Evolutionary conservation across 768 basidiomycete genomes (phyloP), one percentile per base, ranked within the genome.

Genomic region (Lactifluus pinguis): DNA sequence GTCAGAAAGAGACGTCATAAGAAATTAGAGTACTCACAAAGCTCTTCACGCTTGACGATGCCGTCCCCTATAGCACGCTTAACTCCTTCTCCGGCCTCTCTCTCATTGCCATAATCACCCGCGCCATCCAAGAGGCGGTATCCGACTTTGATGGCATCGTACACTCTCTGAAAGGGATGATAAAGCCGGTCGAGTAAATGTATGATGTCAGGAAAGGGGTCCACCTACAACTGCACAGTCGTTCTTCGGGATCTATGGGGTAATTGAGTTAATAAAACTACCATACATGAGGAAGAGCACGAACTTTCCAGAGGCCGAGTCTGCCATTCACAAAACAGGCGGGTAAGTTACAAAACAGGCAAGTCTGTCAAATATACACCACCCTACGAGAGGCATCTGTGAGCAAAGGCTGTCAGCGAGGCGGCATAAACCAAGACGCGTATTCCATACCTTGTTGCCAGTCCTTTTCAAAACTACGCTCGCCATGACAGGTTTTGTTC

Each of bases 121-220:
- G 91, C 91, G 62, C 89, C 86, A 59, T 93, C 92, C 57, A 95
- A 78, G 57, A 95, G 86, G 63, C 92, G 84, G 71, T 92, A 93
- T 0, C 93, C 92, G 29, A 79, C 77, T 71, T 91, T 91, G 75
- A 94, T 87, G 17, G 92, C 90, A 59, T 85, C 75, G 77, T 92
- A 92, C 53, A 95, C 91, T 55, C 81, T 83, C 82, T 90, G 67
- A 47, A 47, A 60, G 65, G 34, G 48, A 41, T 17, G 44, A 56
- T 6, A 39, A 14, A 19, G n/a, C 41, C 14, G 38, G 29, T 52
- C 49, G 32, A 47, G 7, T 49, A 36, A 15, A 44, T 50, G 14
- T 55, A 50, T n/a, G 2, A 41, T 14, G 45, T 4, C 11, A 34
- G 17, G 25, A 8, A 21, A 21, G 29, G 38, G 36, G 2, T 9